These are phyloP conservation scores for Tolypocladium album DNA, from an alignment of 2,329 filamentous ascomycete species.

Conservation along the genomic window DNA sequence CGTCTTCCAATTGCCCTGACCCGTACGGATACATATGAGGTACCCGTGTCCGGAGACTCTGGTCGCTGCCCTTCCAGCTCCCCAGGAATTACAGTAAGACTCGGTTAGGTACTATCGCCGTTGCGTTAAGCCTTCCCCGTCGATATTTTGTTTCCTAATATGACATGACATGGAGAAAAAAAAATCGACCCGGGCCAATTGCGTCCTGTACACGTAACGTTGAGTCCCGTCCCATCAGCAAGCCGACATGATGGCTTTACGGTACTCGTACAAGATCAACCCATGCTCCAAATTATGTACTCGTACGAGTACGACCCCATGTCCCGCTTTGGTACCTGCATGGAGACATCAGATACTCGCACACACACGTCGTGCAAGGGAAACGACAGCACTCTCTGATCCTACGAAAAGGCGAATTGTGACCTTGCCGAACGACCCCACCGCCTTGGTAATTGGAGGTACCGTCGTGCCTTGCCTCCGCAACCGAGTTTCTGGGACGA, in stretches of 20 bases:
- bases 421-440: not conserved
- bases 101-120: not conserved
- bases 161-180: not conserved
- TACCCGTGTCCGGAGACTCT: not conserved
- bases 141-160: not conserved
- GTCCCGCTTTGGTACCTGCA: not conserved
- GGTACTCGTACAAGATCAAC: not conserved
- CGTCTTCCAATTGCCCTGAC: not conserved
- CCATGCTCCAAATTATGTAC: not conserved
- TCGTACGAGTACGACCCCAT: too few species aligned
- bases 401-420: not conserved
- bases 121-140: not conserved
- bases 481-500: not conserved
- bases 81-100: not conserved
- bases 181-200: too few species aligned
- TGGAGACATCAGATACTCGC: not conserved
- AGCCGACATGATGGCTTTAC: not conserved
- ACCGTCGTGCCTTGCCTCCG: not conserved
- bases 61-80: not conserved
- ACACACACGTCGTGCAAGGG: not conserved
- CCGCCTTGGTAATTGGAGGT: not conserved
- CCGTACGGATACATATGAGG: too few species aligned
- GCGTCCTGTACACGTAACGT: too few species aligned
- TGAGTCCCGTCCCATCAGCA: not conserved
- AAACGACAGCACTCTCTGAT: not conserved